Evolutionary conservation across 345 rosid genomes (phyloP), one percentile per base, ranked within the genome.

Genomic region (Cardiospermum halicacabum): DNA sequence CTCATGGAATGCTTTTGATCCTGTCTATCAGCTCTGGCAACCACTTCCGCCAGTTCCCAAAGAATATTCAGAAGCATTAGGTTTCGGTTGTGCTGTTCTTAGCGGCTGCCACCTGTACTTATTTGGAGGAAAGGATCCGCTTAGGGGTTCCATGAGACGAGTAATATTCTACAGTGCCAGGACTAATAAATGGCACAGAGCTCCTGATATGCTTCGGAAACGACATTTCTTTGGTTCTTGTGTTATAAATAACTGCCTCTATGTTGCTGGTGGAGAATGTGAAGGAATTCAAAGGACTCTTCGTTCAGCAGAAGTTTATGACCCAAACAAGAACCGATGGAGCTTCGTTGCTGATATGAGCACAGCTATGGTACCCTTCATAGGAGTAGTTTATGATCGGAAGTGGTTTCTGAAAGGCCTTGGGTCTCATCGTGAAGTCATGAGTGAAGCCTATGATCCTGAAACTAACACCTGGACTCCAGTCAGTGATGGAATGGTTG

Each of bases 191-290:
- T 93, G 98, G 98, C 92, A 86, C 21, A 84, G 95, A 65, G 98
- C 96, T 1, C 97, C 97, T 0, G 97, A 82, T 75, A 93, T 93
- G 98, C 98, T 93, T 60, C 82, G 94, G 60, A 93, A 90, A 77
- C 89, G 98, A 8, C 97, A 93, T 74, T 84, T 86, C 75, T 90
- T 90, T 61, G 98, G 96, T 56, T 93, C 87, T 62, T 93, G 96
- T 64, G 98, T 93, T 22, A 88, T 93, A 36, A 90, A 93, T 75
- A 93, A 93, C 69, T 86, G 96, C 63, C 85, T 93, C 1, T 93
- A 85, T 63, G 98, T 93, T 30, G 98, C 98, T 2, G 98, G 98
- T n/a, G 98, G 98, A 49, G 98, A 93, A 58, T 93, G 97, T 28
- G 97, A 90, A 73, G 98, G 98, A 56, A 81, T 82, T 51, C 98